phyloP scores from a whole-genome alignment of 202 grass and related monocot species.

The Digitaria exilis region DNA sequence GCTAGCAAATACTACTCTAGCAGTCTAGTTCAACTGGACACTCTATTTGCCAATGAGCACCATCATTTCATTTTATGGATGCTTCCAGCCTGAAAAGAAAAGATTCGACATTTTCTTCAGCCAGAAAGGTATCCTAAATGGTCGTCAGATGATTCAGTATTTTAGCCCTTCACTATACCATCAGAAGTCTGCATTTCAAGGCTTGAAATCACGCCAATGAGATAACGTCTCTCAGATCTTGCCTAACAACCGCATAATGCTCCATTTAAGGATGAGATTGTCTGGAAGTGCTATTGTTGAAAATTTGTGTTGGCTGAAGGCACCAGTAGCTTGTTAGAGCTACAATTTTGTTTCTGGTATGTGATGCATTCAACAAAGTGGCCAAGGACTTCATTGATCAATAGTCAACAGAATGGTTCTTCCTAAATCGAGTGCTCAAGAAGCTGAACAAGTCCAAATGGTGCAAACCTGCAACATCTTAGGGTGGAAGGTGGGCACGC shows the following conservation, averaged over 20 bases:
- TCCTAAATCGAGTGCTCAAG: neutral
- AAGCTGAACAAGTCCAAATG: neutral
- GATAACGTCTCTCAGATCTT: too few relatives aligned
- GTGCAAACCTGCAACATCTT: constrained; percentile 82
- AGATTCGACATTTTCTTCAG: neutral
- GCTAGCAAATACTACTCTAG: neutral
- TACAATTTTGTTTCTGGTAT: neutral
- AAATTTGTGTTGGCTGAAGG: neutral
- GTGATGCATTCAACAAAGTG: neutral
- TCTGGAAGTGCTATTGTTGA: neutral
- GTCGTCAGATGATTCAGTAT: neutral
- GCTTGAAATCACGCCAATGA: neutral
- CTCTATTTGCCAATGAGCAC: neutral
- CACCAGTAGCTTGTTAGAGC: neutral
- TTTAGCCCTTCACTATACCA: neutral
- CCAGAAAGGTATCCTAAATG: neutral
- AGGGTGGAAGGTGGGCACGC: constrained; percentile 72
- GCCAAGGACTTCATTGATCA: neutral
- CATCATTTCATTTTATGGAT: neutral
- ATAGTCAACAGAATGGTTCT: neutral
- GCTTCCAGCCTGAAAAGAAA: neutral
- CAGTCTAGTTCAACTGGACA: neutral
- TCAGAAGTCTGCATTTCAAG: neutral
- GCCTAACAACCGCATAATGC: too few relatives aligned
- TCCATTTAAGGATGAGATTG: neutral